These are phyloP conservation scores for Sporothrix pallida DNA, from an alignment of 2,329 filamentous ascomycete genomes.

Conservation along the genomic window DNA sequence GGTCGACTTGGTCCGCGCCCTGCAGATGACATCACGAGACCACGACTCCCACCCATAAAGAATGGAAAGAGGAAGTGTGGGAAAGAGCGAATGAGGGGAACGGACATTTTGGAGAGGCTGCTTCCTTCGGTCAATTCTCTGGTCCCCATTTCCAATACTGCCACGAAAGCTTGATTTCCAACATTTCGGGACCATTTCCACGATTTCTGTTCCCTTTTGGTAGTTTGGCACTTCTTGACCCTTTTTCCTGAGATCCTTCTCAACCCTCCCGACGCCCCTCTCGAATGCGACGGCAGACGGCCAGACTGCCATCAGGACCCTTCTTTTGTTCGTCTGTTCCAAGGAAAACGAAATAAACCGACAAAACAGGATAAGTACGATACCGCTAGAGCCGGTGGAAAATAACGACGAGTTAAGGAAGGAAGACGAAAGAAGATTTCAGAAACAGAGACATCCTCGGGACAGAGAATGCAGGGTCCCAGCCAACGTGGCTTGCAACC, in stretches of 20 bases:
- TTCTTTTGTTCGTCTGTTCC: not conserved
- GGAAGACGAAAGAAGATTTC: not conserved
- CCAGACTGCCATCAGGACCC: not conserved
- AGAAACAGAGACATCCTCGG: not conserved
- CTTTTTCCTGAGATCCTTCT: no score
- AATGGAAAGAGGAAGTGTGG: not conserved
- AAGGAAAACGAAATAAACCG: not conserved
- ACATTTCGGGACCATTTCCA: not conserved
- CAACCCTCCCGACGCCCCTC: not conserved
- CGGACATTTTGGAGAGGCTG: not conserved
- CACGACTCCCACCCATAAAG: not conserved
- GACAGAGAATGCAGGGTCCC: constrained; percentile 24
- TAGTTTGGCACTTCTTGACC: no score
- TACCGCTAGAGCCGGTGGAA: not conserved
- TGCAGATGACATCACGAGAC: constrained; percentile 33
- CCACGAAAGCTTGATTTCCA: constrained; percentile 5
- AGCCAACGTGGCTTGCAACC: constrained; percentile 4
- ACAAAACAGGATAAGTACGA: no score
- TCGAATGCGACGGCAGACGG: not conserved
- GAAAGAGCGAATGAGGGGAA: not conserved
- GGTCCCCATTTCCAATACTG: not conserved
- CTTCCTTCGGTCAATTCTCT: not conserved
- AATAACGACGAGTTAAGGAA: not conserved
- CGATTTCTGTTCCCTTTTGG: not conserved
- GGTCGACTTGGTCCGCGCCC: constrained; percentile 10